Conservation (phyloP, 208 protist genomes). For the Acanthamoeba sp. region DNA sequence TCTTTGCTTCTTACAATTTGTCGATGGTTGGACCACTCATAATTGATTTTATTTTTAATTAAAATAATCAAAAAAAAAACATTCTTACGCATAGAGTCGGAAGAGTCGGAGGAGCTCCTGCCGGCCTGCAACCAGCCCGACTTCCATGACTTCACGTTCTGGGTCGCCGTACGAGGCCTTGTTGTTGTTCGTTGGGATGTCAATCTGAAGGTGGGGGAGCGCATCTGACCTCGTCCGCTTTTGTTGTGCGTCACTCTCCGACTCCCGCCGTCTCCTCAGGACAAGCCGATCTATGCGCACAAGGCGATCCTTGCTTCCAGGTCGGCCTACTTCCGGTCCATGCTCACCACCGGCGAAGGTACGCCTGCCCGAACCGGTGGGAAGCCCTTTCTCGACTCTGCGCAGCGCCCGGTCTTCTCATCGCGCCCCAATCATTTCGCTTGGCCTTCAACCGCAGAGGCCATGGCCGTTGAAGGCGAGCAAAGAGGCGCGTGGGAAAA, state of each 20-base stretch:
- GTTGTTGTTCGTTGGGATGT: too few relatives aligned
- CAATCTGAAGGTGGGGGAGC: too few relatives aligned
- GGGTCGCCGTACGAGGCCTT: not conserved
- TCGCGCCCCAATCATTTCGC: too few relatives aligned
- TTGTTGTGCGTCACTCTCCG: too few relatives aligned
- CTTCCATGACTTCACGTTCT: conserved; percentile 65
- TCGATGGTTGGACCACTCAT: not conserved
- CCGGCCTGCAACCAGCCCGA: conserved; percentile 36
- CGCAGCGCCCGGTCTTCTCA: not conserved
- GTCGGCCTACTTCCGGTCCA: not conserved
- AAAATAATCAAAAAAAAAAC: too few relatives aligned
- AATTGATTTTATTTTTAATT: too few relatives aligned
- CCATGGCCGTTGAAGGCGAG: not conserved
- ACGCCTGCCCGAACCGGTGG: too few relatives aligned
- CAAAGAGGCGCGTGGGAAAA: conserved; percentile 30
- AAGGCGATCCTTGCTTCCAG: conserved; percentile 51
- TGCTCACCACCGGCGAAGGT: not conserved
- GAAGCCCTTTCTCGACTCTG: too few relatives aligned
- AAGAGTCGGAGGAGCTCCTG: conserved; percentile 12
- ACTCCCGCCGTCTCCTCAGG: not conserved
- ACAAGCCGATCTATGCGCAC: conserved; percentile 63
- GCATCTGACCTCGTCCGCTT: too few relatives aligned
- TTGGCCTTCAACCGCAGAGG: not conserved
- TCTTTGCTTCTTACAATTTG: too few relatives aligned
- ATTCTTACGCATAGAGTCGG: not conserved